phyloP scores from a whole-genome alignment of 495 filamentous ascomycete species.

The Penicillium tannophilum region DNA sequence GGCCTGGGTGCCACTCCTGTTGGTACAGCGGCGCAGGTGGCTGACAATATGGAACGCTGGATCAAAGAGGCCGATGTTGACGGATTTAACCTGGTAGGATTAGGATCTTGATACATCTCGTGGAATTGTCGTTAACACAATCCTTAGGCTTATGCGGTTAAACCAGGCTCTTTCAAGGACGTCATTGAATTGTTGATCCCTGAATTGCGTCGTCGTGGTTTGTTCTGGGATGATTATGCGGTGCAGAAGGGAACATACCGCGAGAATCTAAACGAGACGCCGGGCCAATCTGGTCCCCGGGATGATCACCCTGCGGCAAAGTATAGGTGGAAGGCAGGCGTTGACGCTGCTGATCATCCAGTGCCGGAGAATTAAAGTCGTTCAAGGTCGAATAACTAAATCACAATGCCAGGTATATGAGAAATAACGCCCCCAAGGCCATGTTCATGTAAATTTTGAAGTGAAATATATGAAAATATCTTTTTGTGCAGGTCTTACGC shows the following conservation, averaged over 20 bases:
- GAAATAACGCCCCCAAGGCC: too few relatives aligned
- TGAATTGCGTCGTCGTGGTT: slow-evolving; percentile 46
- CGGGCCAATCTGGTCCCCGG: slow-evolving; percentile 48
- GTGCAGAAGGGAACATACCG: slow-evolving; percentile 49
- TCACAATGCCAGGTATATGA: not conserved
- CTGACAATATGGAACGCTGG: slow-evolving; percentile 64
- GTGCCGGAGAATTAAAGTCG: slow-evolving; percentile 22
- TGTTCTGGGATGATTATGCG: slow-evolving; percentile 54
- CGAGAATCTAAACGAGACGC: slow-evolving; percentile 44
- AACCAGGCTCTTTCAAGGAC: slow-evolving; percentile 64
- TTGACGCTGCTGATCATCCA: slow-evolving; percentile 31
- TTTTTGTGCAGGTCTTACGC: slow-evolving; percentile 15
- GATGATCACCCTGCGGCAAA: slow-evolving; percentile 51
- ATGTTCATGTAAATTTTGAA: too few relatives aligned
- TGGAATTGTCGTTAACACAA: slow-evolving; percentile 2
- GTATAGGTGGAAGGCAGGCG: slow-evolving; percentile 53
- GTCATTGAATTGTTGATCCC: slow-evolving; percentile 55
- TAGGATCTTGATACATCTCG: not conserved
- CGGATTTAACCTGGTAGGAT: slow-evolving; percentile 60
- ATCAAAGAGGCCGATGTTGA: slow-evolving; percentile 62
- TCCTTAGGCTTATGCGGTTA: slow-evolving; percentile 57
- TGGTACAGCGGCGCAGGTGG: slow-evolving; percentile 59
- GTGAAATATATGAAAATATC: slow-evolving; percentile 14
- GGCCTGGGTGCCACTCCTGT: slow-evolving; percentile 57
- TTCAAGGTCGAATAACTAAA: not conserved